Evolutionary conservation across 306 rosid species (phyloP).

Genomic region (Albizia julibrissin): DNA sequence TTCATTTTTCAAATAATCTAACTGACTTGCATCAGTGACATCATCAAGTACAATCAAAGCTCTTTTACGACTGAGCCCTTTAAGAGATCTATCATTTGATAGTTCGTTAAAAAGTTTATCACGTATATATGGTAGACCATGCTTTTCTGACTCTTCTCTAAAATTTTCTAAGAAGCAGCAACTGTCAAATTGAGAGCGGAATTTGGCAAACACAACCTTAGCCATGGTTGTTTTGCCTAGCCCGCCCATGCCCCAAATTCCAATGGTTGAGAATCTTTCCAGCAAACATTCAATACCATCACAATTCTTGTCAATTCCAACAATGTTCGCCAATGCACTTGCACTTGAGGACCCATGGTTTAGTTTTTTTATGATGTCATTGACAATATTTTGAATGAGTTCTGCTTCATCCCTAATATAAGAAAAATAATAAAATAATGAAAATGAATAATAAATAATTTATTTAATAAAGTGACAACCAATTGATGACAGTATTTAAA

Average conservation of each 20-base stretch:
- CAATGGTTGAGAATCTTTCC: background rate
- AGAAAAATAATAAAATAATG: background rate
- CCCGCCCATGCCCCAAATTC: constrained; percentile 36
- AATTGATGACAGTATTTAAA: too few relatives aligned
- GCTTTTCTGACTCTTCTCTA: background rate
- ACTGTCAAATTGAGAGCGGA: background rate
- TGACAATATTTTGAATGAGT: background rate
- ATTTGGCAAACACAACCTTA: background rate
- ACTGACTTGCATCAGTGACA: background rate
- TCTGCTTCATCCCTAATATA: constrained; percentile 14
- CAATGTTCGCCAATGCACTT: background rate
- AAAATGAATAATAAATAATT: too few relatives aligned
- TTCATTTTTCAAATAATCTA: background rate
- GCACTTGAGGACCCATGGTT: background rate
- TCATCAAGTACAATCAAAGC: constrained; percentile 27
- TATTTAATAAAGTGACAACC: too few relatives aligned
- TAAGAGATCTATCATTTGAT: background rate
- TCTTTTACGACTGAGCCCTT: background rate
- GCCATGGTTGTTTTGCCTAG: constrained; percentile 33
- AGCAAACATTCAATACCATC: background rate
- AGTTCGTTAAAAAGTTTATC: background rate
- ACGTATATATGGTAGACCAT: background rate
- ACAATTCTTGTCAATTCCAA: background rate
- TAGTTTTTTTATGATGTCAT: background rate
- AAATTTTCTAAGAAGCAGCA: constrained; percentile 9